Evolutionary conservation across 495 filamentous ascomycete genomes (phyloP), one percentile per base, ranked within the genome.

Genomic region (Aspergillus cristatus): DNA sequence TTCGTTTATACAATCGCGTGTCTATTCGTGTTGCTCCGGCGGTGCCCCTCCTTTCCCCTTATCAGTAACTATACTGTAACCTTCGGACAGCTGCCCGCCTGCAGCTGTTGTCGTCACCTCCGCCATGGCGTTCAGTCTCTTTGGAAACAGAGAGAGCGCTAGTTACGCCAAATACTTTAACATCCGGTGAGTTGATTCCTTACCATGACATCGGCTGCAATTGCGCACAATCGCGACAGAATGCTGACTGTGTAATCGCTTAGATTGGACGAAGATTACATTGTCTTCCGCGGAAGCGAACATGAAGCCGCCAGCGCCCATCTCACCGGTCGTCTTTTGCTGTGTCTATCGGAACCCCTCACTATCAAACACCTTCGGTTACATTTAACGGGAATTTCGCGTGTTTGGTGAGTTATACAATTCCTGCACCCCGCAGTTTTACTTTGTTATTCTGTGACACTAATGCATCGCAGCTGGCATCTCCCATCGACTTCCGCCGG

Each of bases 221-320:
- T 17, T 32, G 22, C 8, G 35, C 14, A 29, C 45, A 46, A 38
- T 46, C 40, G 28, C 7, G 14, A 24, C 20, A 24, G 8, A 4
- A 24, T 24, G 8, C 20, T 24, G 20, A 24, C 8, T 24, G 20
- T 4, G n/a, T 24, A 8, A 8, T 28, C 18, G n/a, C 13, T 16
- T 47, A 93, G 86, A 14, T 73, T 88, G 38, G 82, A 89, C 14
- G 76, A 84, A 42, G 79, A 85, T 42, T 80, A 88, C 28, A 71
- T 90, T 37, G 75, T 91, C 10, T 78, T 94, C 28, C 81, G 84
- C 14, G 86, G 86, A 29, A 69, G 58, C 42, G 77, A 83, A 35
- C 67, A 81, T 43, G 86, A 93, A 53, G 80, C 86, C 22, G 71
- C 81, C 24, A 85, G 81, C 38, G 80, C 84, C 22, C 62, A 82